Evolutionary conservation across 441 rosid genomes (phyloP).

Genomic region (Rhodomyrtus psidioides): DNA sequence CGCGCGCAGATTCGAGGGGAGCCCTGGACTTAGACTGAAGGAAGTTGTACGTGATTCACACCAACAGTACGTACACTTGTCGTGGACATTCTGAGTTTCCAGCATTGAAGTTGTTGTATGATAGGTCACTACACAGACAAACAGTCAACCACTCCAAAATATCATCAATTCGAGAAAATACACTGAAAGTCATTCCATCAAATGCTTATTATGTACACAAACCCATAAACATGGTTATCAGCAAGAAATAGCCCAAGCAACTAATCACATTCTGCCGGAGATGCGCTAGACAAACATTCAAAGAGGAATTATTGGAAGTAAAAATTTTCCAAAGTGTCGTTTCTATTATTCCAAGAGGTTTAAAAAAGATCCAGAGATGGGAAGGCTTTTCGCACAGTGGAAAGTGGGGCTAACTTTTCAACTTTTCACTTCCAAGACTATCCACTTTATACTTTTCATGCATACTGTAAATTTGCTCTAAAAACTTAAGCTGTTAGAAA

Average conservation of each 20-base stretch:
- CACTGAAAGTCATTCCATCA: not conserved
- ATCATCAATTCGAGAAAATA: not conserved
- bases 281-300: not conserved
- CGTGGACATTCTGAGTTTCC: not conserved
- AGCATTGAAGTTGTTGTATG: not conserved
- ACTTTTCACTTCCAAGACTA: too few species aligned
- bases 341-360: not conserved
- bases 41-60: too few species aligned
- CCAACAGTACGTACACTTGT: not conserved
- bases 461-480: too few species aligned
- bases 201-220: not conserved
- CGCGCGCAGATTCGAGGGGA: not conserved
- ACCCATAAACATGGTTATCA: not conserved
- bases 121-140: not conserved
- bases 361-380: not conserved
- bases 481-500: too few species aligned
- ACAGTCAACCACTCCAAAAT: not conserved
- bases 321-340: not conserved
- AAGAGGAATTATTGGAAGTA: too few species aligned
- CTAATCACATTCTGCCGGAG: not conserved
- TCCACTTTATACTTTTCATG: not conserved
- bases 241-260: not conserved
- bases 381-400: not conserved
- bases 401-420: not conserved
- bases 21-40: not conserved